These are phyloP conservation scores for Debaryomyces hansenii DNA, from an alignment of 805 yeast species.

Conservation along the genomic window DNA sequence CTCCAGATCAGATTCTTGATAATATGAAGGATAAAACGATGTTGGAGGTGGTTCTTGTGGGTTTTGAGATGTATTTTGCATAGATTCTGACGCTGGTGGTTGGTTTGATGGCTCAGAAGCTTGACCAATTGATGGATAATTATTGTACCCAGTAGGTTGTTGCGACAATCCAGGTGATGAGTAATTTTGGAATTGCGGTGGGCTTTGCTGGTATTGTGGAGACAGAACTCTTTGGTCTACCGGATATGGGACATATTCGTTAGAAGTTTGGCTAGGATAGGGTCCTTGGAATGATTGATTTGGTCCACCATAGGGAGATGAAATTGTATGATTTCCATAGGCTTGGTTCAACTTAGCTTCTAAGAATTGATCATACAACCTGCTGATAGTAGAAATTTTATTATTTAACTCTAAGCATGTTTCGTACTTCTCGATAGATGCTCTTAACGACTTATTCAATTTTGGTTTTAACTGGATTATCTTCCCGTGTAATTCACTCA, in stretches of 20 bases:
- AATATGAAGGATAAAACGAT: conserved; percentile 4
- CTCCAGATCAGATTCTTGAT: conserved; percentile 6
- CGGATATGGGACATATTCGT: neutral
- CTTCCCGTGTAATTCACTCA: conserved; percentile 59
- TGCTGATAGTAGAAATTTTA: conserved; percentile 71
- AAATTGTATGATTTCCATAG: conserved; percentile 28
- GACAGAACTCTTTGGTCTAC: neutral
- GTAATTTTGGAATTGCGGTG: neutral
- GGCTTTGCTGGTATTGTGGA: neutral
- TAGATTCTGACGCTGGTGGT: no score
- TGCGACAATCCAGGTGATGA: neutral
- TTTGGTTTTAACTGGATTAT: conserved; percentile 69
- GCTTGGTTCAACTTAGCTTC: conserved; percentile 49
- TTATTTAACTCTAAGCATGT: conserved; percentile 69
- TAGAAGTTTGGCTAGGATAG: conserved; percentile 1
- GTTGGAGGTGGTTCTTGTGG: neutral
- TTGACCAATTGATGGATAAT: neutral
- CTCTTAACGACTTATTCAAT: conserved; percentile 57
- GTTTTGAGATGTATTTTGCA: neutral
- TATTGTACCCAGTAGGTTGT: conserved; percentile 1
- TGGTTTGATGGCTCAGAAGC: neutral
- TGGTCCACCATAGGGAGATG: conserved; percentile 1
- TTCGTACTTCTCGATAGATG: conserved; percentile 63
- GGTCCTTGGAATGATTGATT: neutral
- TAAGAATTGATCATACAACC: conserved; percentile 72